Evolutionary conservation across 306 rosid genomes (phyloP).

Genomic region (Amphicarpaea edgeworthii): DNA sequence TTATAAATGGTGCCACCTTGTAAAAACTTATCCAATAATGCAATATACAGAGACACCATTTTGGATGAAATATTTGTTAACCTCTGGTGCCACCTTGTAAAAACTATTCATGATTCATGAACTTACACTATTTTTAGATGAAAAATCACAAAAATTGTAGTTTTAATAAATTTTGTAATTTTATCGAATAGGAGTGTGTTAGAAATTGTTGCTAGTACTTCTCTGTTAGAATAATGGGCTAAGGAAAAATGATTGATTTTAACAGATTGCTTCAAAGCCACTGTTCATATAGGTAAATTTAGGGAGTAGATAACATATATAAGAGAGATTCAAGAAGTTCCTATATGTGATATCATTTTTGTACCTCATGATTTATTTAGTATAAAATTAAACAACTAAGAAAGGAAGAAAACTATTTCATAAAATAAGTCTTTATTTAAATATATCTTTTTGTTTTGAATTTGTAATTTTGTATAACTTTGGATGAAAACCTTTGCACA

Average conservation of each 20-base stretch:
- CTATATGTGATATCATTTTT: no score
- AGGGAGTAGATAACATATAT: background rate
- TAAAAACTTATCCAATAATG: no score
- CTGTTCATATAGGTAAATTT: background rate
- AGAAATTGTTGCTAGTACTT: background rate
- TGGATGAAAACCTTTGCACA: background rate
- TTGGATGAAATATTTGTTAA: slow-evolving; percentile 22
- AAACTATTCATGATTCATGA: slow-evolving; percentile 3
- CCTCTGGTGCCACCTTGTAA: slow-evolving; percentile 33
- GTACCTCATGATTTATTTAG: background rate
- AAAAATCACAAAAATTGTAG: background rate
- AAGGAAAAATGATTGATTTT: background rate
- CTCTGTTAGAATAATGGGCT: background rate
- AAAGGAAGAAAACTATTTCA: background rate
- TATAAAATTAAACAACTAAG: background rate
- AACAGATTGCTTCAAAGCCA: slow-evolving; percentile 18
- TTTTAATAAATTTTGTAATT: background rate
- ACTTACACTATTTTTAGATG: slow-evolving; percentile 26
- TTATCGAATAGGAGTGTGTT: background rate
- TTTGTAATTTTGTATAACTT: background rate
- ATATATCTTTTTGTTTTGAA: background rate
- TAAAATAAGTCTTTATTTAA: background rate
- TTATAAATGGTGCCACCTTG: no score
- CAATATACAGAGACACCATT: no score
- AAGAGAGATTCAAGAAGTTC: no score